A percentile compares a stretch with the other conserved stretches of the same genome.
Evolutionary conservation across 331 rosid species (phyloP).

Genomic region (Prunus yedoensis): DNA sequence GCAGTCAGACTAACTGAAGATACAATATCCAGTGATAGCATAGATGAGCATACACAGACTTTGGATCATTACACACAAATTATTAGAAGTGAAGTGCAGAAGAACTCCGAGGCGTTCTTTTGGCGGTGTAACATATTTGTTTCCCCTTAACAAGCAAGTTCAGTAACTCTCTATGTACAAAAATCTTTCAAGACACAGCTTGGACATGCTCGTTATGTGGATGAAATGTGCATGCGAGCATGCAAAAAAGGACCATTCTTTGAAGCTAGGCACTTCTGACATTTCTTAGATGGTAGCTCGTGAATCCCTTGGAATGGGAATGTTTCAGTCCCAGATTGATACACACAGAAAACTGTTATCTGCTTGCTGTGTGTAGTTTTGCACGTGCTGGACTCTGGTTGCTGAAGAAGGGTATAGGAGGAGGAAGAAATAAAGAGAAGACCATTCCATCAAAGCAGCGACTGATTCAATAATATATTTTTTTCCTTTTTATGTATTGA

Average conservation of each 20-base stretch:
- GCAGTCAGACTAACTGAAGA: constrained; percentile 81
- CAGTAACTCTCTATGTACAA: background rate
- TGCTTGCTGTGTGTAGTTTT: background rate
- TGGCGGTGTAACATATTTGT: constrained; percentile 69
- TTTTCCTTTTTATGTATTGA: background rate
- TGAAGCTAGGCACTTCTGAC: background rate
- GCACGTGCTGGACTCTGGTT: background rate
- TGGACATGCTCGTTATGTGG: background rate
- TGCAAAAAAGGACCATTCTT: background rate
- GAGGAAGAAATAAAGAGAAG: background rate
- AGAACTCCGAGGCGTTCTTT: constrained; percentile 61
- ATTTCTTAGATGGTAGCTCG: background rate
- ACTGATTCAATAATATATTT: background rate
- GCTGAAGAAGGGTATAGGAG: background rate
- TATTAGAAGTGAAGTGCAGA: constrained; percentile 50
- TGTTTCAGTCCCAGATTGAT: background rate
- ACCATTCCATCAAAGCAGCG: background rate
- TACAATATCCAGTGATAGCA: constrained; percentile 54
- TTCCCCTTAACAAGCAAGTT: constrained; percentile 35
- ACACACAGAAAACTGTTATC: background rate
- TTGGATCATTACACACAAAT: constrained; percentile 61
- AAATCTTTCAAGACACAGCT: background rate
- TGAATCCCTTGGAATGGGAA: background rate
- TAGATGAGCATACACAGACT: constrained; percentile 68
- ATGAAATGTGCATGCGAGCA: background rate